A percentile compares a stretch with the other conserved stretches of the same genome.
phyloP scores from a whole-genome alignment of 306 rosid genomes.

The Prunus mira region DNA sequence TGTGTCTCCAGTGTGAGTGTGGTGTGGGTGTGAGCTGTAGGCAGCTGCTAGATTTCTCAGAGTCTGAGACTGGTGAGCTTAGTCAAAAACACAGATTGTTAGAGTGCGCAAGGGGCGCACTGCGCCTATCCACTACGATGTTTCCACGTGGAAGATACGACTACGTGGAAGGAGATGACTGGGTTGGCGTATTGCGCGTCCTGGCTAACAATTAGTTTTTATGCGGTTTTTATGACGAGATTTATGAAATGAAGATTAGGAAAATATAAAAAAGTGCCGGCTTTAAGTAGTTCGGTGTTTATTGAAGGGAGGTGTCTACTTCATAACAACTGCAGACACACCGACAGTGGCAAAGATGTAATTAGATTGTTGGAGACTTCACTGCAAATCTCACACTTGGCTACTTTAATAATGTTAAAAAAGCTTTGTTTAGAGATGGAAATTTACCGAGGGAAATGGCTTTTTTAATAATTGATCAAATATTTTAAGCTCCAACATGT shows the following conservation, averaged over 20 bases:
- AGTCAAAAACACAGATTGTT: background rate
- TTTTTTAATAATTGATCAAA: background rate
- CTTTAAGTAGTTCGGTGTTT: background rate
- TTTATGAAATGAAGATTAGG: no score
- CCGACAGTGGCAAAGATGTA: conserved; percentile 42
- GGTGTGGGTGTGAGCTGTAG: conserved; percentile 16
- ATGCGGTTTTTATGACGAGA: no score
- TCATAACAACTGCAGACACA: background rate
- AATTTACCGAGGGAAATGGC: no score
- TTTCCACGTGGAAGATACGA: conserved; percentile 23
- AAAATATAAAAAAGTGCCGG: background rate
- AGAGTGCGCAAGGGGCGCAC: background rate
- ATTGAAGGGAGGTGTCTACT: background rate
- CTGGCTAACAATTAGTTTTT: no score
- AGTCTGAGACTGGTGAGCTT: background rate
- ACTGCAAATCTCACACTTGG: background rate
- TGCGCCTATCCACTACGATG: conserved; percentile 14
- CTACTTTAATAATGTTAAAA: background rate
- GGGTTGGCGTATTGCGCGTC: background rate
- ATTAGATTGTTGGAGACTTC: background rate
- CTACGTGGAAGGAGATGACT: conserved; percentile 28
- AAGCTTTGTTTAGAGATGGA: no score
- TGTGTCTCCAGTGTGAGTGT: conserved; percentile 5
- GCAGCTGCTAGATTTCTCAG: conserved; percentile 7
- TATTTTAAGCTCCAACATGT: background rate